Base-by-base conservation (phyloP, 176 grass and related monocot species). In the Bonia amplexicaulis region DNA sequence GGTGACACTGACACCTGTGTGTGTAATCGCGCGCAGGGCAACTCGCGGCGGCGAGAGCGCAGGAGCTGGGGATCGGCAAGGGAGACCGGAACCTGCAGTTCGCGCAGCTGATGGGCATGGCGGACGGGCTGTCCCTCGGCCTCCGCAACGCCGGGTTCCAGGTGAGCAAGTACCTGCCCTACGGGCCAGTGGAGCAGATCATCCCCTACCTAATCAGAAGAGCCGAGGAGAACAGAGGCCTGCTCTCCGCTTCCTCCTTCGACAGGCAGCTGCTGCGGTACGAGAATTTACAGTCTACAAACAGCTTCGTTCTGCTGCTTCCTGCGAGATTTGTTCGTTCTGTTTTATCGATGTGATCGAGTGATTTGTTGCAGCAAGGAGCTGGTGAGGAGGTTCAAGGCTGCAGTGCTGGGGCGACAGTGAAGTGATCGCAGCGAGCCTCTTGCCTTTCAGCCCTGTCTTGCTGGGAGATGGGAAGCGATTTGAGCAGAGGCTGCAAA, bases 41-140 rank as follows among this genome's bases (percentile, higher is more conserved):
- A 55, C 72, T 90, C 2, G 93, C 91, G 41, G 93, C 88, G 54
- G 84, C 81, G 20, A 90, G 88, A 31, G 93, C 97, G 42, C 84
- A 90, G 54, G 90, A 92, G 85, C 78, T 96, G 0, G 93, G 93
- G 29, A 89, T 99, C 16, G 6, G 66, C 1, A 94, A 82, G 82
- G 86, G 80, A 1, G 88, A 92, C 84, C 77, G 79, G 8, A 92
- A 86, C 40, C 86, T 99, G 77, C 91, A 96, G 83, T 99, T 99
- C 86, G 93, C 93, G 20, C 97, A 99, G 87, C 82, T 99, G 55
- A 96, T 94, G 93, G 97, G 97, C 66, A 99, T 99, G 97, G 97
- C 97, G 22, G 91, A 99, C 67, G 93, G 93, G 61, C 90, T 96
- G 0, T 96, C 97, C 39, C 73, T 94, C 11, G 61, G 86, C 13